Base-by-base conservation (phyloP, 1,139 yeast genomes). In the Maudiozyma humilis region DNA sequence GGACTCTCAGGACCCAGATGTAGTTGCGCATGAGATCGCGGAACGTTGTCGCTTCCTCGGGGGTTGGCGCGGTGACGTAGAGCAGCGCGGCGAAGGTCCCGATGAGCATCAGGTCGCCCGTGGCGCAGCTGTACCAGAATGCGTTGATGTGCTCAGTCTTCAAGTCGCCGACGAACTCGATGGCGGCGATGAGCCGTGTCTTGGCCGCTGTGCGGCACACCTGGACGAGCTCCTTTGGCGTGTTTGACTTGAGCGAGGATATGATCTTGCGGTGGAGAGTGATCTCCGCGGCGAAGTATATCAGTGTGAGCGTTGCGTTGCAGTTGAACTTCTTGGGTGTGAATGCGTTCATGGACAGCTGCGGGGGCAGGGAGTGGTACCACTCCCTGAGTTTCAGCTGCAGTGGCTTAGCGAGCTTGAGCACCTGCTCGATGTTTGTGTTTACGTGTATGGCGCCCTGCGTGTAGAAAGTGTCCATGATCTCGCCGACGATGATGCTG, bases 121-220 rank as follows among this genome's bases (percentile, higher is more conserved):
- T 72, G 0, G 95, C 75, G 3, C 88, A 79, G 2, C 88, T 76
- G 62, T 84, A 91, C 96, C 96, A 88, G 63, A 86, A 87, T 8
- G 93, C 78, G 57, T 80, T 88, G 42, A 84, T 75, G 57, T 87
- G 95, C 52, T 86, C 95, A 2, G 83, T 82, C 52, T 80, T 79
- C 56, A 88, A 71, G 47, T 78, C 82, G 45, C 82, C 67, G 10
- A 86, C 82, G 64, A 87, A 85, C 44, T 85, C 93, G 48, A 86
- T 76, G 1, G 95, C 83, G 0, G 95, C 95, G 15, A 78, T 64
- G 14, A 88, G 67, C 53, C 96, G 69, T 1, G 94, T 82, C 49
- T 74, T 78, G 1, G 96, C 96, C 0, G 96, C 95, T 23, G 81
- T 71, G 38, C 95, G 73, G 60, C 96, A 86, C 2, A 88, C 89